A percentile compares a stretch with the other conserved stretches of the same genome.
phyloP scores from a whole-genome alignment of 148 eudicot species.

The Rhododendron kiyosumense region DNA sequence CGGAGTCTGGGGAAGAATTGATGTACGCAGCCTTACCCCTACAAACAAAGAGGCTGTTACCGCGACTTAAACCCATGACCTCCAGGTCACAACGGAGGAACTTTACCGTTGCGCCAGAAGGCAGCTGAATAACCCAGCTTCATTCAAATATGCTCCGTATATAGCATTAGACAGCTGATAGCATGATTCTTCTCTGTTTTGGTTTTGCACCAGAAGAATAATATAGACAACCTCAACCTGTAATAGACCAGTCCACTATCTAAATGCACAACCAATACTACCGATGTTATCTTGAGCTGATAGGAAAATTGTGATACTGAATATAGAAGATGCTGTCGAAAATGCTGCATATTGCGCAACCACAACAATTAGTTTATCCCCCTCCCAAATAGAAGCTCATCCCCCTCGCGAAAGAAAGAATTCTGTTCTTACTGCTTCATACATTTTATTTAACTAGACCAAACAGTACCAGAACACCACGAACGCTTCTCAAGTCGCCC shows the following conservation, averaged over 20 bases:
- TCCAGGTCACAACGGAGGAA: too few species aligned
- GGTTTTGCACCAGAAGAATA: too few species aligned
- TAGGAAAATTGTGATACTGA: not conserved
- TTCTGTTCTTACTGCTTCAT: not conserved
- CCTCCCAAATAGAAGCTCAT: not conserved
- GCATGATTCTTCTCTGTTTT: too few species aligned
- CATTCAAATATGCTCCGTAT: not conserved
- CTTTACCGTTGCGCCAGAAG: too few species aligned
- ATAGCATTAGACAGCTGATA: too few species aligned
- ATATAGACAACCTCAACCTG: too few species aligned
- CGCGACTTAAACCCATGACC: too few species aligned
- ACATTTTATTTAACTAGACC: not conserved
- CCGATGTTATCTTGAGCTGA: not conserved
- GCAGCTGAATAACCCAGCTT: not conserved
- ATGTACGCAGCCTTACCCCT: too few species aligned
- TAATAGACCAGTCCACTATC: too few species aligned
- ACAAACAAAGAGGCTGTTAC: too few species aligned
- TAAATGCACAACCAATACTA: too few species aligned
- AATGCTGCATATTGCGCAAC: not conserved
- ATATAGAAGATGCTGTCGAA: not conserved
- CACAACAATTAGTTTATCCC: not conserved
- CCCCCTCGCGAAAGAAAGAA: not conserved
- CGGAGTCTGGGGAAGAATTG: too few species aligned
- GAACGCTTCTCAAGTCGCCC: not conserved
- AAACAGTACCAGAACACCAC: not conserved